phyloP scores from a whole-genome alignment of 164 flowering plant genomes.

The Berberis vulgaris region DNA sequence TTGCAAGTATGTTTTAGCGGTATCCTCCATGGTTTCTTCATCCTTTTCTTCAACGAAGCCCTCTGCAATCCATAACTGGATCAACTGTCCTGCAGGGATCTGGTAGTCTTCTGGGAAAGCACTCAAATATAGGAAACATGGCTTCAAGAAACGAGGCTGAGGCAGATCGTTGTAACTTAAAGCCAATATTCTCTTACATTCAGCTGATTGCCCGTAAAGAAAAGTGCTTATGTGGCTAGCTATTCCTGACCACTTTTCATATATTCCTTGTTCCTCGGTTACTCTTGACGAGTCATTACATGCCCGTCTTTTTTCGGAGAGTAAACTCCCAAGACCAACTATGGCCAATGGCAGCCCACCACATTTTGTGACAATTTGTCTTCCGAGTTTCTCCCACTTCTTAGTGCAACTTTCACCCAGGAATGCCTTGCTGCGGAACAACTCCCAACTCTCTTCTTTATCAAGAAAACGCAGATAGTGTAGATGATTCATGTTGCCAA shows the following conservation, averaged over 20 bases:
- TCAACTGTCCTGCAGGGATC: neutral
- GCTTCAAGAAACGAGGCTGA: conserved; percentile 1
- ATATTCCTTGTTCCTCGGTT: too few relatives aligned
- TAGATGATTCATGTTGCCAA: conserved; percentile 1
- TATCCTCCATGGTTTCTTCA: too few relatives aligned
- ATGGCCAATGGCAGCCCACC: conserved; percentile 16
- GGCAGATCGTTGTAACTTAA: conserved; percentile 15
- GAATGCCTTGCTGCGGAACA: conserved; percentile 6
- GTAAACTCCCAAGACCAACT: conserved; percentile 11
- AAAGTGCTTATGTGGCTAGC: neutral
- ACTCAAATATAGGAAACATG: conserved; percentile 8
- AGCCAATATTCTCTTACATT: conserved; percentile 6
- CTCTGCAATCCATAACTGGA: conserved; percentile 8
- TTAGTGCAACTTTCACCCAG: neutral
- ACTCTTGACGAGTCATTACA: neutral
- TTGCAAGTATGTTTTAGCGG: too few relatives aligned
- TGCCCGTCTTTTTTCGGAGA: conserved; percentile 3
- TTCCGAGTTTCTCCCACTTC: neutral
- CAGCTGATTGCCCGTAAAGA: neutral
- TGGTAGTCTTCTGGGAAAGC: conserved; percentile 3
- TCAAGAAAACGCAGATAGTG: conserved; percentile 2
- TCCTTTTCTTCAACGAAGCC: too few relatives aligned
- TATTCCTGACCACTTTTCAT: too few relatives aligned
- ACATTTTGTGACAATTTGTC: conserved; percentile 12
- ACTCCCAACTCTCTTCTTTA: conserved; percentile 9